These are phyloP conservation scores for Trypanosoma lewisi DNA, from an alignment of 208 protist genomes.

Conservation along the genomic window DNA sequence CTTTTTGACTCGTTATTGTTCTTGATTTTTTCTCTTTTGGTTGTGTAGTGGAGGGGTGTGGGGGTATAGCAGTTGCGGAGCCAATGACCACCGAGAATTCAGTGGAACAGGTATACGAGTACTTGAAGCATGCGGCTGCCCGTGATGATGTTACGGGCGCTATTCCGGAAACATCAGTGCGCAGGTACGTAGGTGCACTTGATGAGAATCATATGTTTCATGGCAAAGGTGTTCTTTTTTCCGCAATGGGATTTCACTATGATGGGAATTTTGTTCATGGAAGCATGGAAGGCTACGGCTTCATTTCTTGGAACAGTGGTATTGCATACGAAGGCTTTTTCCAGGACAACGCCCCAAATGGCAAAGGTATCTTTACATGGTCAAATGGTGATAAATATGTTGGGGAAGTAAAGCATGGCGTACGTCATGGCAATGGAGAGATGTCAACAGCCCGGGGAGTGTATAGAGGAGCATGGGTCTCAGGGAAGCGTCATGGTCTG, in stretches of 20 bases:
- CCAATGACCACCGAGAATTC: conserved; percentile 3
- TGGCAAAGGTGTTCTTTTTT: conserved; percentile 39
- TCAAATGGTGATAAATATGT: conserved; percentile 64
- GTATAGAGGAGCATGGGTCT: conserved; percentile 75
- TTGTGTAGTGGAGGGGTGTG: not conserved
- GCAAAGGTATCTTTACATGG: conserved; percentile 47
- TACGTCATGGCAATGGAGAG: conserved; percentile 77
- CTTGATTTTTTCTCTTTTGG: not conserved
- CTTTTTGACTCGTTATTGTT: conserved; percentile 1
- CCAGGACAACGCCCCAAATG: conserved; percentile 33
- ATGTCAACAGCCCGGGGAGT: conserved; percentile 44
- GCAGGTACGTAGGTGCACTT: conserved; percentile 25
- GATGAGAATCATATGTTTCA: conserved; percentile 31
- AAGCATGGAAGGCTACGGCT: conserved; percentile 47
- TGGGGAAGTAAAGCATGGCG: conserved; percentile 54
- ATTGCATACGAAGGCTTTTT: conserved; percentile 48
- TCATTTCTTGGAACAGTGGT: conserved; percentile 52
- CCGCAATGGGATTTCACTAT: conserved; percentile 68
- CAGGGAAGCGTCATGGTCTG: conserved; percentile 58
- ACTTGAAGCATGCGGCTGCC: conserved; percentile 13
- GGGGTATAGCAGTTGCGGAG: not conserved
- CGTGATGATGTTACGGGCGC: not conserved
- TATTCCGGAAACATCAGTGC: conserved; percentile 11
- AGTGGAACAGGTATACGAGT: conserved; percentile 14
- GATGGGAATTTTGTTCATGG: conserved; percentile 47